These are phyloP conservation scores for Aureobasidium sp. DNA, from an alignment of 2,329 filamentous ascomycete genomes.

Conservation along the genomic window DNA sequence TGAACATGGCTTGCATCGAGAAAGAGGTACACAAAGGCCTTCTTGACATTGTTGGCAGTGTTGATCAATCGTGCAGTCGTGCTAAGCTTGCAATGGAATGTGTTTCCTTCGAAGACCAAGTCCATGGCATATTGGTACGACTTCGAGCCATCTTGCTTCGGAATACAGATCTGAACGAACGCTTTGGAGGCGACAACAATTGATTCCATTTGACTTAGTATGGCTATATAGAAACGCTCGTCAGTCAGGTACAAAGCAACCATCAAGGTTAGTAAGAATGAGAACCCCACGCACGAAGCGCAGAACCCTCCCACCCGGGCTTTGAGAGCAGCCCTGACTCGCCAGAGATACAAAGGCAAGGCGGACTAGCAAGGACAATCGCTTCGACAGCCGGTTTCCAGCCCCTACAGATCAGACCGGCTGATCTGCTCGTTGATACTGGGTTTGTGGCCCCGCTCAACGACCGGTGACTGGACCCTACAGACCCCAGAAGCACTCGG, in stretches of 20 bases:
- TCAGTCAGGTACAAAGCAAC: background rate
- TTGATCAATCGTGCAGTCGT: background rate
- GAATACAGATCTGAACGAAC: background rate
- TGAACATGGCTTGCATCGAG: background rate
- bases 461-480: background rate
- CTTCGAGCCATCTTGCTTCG: background rate
- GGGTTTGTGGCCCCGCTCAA: background rate
- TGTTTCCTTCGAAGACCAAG: background rate
- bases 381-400: background rate
- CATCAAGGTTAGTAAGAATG: background rate
- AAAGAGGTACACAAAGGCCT: background rate
- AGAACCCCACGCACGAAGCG: constrained; percentile 5
- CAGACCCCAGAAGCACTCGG: background rate
- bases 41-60: background rate
- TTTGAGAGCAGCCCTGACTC: constrained; percentile 9
- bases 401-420: background rate
- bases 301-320: constrained; percentile 13
- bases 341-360: background rate
- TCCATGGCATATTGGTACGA: background rate
- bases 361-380: background rate
- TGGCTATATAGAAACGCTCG: background rate
- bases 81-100: background rate
- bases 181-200: background rate
- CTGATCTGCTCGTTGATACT: background rate
- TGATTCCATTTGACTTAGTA: background rate